Evolutionary conservation across 495 filamentous ascomycete genomes (phyloP), one percentile per base, ranked within the genome.

Genomic region (Lophiostoma macrostomum): DNA sequence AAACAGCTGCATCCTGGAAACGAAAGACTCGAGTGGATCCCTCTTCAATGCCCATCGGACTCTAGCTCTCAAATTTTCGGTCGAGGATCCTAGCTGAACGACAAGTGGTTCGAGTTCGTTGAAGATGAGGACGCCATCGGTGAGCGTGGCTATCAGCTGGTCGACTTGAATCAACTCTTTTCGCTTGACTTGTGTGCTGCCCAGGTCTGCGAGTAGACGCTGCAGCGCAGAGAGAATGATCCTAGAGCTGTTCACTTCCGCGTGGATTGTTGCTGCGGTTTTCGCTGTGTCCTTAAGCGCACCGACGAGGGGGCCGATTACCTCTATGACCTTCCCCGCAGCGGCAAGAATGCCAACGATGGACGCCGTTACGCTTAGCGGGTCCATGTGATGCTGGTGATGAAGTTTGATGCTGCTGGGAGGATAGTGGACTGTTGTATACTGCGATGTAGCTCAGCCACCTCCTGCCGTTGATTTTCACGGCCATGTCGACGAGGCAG

Each of bases 291-390:
- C 50, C 18, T 44, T 53, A 8, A 27, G 6, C 4, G 20, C 13
- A 3, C 39, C 44, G 11, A 45, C 29, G 50, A 34, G 10, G 25
- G 50, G 50, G 19, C 19, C 27, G 2, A 53, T 2, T 12, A 27
- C 20, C 40, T 53, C 50, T 11, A 29, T n/a, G 1, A 53, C 50
- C 23, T 53, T 45, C 3, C 3, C 50, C 2, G 50, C 29, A 3
- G 50, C 50, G 11, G 31, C 50, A 2, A 53, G n/a, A 7, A 53
- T 53, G 7, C 50, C 40, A 20, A 45, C 22, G 16, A 53, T 53
- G 12, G 50, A 53, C 10, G 38, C 50, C 22, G 50, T 40, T 14
- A 53, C 40, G 20, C 50, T 45, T 11, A 53, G 27, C 13, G 20
- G 48, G 32, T 52, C 38, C 47, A n/a, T n/a, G n/a, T n/a, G n/a